Base-by-base conservation (phyloP, 2,329 filamentous ascomycete species). In the Neospermospora avenae region DNA sequence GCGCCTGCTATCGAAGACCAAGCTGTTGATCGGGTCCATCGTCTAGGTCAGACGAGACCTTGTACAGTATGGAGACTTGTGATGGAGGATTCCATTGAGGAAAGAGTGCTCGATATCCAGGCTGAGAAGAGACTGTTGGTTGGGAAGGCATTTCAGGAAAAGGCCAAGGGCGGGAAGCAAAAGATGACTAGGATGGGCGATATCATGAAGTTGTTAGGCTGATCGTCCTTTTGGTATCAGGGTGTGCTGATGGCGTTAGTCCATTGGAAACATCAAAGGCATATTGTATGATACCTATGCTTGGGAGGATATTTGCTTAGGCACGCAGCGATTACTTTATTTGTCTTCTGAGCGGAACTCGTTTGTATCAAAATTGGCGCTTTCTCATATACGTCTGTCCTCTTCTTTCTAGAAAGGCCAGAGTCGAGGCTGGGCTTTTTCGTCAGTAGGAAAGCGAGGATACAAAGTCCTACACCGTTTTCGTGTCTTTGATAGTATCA, bases 1-100 rank as follows among this genome's bases (percentile, higher is more conserved):
- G 91, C 92, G 1, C 92, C 92, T 0, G 91, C 91, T 0, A 95
- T 96, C 58, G 92, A 96, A 74, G 91, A 96, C 67, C 92, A 96
- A 72, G 93, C 93, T 3, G 82, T 96, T 2, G 92, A 96, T 71
- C 87, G 92, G 4, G 91, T 96, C 6, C 90, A 96, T 71, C 83
- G 92, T 0, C 80, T 96, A 0, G 92, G 92, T 0, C 93, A 96
- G 76, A 93, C 82, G 64, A 83, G 89, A 39, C 82, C 87, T 62
- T 92, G 88, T 0, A 92, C 85, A 1, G 87, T 96, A 1, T 95
- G 91, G 80, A 80, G 91, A 49, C 78, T 96, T 10, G 84, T 96
- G 1, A 88, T 96, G 77, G 89, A 96, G 67, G 83, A 80, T 0
- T 89, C 84, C 7, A 85, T 96, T 4, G 93, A 96, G 73, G 89